Conservation (phyloP, 2,329 filamentous ascomycete species). For the Rhytidhysteron rufulum region DNA sequence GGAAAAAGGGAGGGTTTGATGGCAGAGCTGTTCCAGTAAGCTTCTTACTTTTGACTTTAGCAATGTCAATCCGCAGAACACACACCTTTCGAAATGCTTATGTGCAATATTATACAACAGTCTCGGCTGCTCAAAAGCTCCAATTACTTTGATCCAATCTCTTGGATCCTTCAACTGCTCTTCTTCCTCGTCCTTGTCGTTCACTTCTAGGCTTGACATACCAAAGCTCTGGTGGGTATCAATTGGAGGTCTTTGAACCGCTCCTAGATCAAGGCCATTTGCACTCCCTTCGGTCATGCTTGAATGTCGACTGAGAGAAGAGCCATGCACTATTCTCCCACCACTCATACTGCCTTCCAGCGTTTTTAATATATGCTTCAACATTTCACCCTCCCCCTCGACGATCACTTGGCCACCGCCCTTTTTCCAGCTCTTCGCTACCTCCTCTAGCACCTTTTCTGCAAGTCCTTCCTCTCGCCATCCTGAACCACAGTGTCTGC, state of each 20-base stretch:
- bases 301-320: constrained; percentile 59
- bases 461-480: constrained; percentile 95
- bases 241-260: constrained; percentile 26
- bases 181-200: constrained; percentile 57
- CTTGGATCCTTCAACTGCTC: constrained; percentile 64
- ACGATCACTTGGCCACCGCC: constrained; percentile 86
- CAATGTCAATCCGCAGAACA: constrained; percentile 4
- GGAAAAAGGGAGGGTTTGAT: constrained; percentile 56
- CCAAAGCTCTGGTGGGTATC: constrained; percentile 66
- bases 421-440: constrained; percentile 88
- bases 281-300: constrained; percentile 58
- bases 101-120: constrained; percentile 72
- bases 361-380: constrained; percentile 78
- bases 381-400: constrained; percentile 65
- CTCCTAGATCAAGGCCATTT: constrained; percentile 4
- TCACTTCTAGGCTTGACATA: constrained; percentile 46
- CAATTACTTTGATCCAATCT: constrained; percentile 78
- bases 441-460: constrained; percentile 87
- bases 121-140: constrained; percentile 81
- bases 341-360: constrained; percentile 86
- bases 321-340: constrained; percentile 61
- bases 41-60: neutral
- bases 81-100: constrained; percentile 82
- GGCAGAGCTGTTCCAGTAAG: constrained; percentile 34
- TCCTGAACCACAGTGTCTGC: constrained; percentile 88